Evolutionary conservation across 2,329 filamentous ascomycete species (phyloP), one percentile per base, ranked within the genome.

Genomic region (Pseudopithomyces maydicus): DNA sequence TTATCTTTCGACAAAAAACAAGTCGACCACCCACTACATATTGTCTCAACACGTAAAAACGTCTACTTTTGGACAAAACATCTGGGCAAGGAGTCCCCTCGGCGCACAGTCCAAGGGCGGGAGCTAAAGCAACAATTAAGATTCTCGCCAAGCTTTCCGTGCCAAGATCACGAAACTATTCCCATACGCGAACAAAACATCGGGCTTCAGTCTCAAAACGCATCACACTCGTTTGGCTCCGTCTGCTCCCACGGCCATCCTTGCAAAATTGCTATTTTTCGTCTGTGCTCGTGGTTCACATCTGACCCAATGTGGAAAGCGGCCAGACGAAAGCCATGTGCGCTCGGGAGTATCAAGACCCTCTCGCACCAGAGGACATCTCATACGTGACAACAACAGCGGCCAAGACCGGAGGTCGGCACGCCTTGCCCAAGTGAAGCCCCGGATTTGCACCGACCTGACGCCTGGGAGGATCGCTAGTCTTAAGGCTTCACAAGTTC

Each of bases 181-280:
- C 61, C 64, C 67, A 71, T 57, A 74, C 71, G 65, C 63, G 56
- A 61, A 47, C 69, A 67, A 74, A 73, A 74, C 71, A 63, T 55
- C 58, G 55, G 63, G 57, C 57, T 57, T 56, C 56, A 61, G 61
- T 62, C 57, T 55, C 64, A 61, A 71, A 72, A 72, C 70, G 61
- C 49, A 44, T 36, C 29, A 53, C 6, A 26, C 33, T 43, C 54
- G 60, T 54, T 62, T 57, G 26, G 11, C 22, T 55, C 46, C 41
- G 35, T 35, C 38, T 41, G 23, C 20, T 22, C 15, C 23, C 57
- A 65, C 61, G 58, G 59, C 44, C 10, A 11, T 49, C 62, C 63
- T 38, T 26, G 62, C 54, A 36, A 60, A 43, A 66, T 35, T 45
- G 19, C 33, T 36, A 29, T 20, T 53, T 49, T 50, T 8, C 46